phyloP scores from a whole-genome alignment of 2,329 filamentous ascomycete genomes.

The Venturia carpophila region DNA sequence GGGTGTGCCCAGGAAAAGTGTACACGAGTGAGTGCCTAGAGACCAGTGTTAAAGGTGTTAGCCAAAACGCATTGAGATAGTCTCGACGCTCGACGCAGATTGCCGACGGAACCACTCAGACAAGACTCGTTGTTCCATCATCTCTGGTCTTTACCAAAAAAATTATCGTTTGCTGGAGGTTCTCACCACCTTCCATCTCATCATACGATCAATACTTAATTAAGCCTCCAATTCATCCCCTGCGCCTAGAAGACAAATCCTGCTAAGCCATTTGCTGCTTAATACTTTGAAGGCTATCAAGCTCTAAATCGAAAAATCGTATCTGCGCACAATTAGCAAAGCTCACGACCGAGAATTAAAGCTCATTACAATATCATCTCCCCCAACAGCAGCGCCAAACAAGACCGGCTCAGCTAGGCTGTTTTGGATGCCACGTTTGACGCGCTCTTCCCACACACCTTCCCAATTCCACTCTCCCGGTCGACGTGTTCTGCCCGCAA shows the following conservation, averaged over 20 bases:
- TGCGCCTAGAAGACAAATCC: neutral
- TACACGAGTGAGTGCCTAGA: too few relatives aligned
- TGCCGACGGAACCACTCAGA: too few relatives aligned
- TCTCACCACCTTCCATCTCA: neutral
- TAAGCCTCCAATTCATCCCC: neutral
- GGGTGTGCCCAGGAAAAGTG: too few relatives aligned
- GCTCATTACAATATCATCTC: slow-evolving; percentile 22
- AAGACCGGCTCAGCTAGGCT: slow-evolving; percentile 74
- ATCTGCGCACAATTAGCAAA: slow-evolving; percentile 26
- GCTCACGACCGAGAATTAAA: neutral
- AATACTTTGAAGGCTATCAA: slow-evolving; percentile 28
- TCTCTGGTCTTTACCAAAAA: too few relatives aligned
- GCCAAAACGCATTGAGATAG: too few relatives aligned
- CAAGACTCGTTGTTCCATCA: too few relatives aligned
- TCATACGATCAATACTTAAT: neutral
- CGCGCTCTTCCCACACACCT: slow-evolving; percentile 88
- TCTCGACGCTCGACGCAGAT: too few relatives aligned
- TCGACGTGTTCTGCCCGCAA: slow-evolving; percentile 36
- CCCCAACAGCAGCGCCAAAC: slow-evolving; percentile 49
- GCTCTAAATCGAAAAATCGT: slow-evolving; percentile 31
- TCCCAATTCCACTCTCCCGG: slow-evolving; percentile 97
- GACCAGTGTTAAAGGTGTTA: too few relatives aligned
- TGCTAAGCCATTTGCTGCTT: slow-evolving; percentile 21
- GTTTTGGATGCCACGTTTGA: slow-evolving; percentile 66
- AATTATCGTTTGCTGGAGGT: neutral